phyloP scores from a whole-genome alignment of 73 alveolate genomes.

The Symbiodinium pilosum region DNA sequence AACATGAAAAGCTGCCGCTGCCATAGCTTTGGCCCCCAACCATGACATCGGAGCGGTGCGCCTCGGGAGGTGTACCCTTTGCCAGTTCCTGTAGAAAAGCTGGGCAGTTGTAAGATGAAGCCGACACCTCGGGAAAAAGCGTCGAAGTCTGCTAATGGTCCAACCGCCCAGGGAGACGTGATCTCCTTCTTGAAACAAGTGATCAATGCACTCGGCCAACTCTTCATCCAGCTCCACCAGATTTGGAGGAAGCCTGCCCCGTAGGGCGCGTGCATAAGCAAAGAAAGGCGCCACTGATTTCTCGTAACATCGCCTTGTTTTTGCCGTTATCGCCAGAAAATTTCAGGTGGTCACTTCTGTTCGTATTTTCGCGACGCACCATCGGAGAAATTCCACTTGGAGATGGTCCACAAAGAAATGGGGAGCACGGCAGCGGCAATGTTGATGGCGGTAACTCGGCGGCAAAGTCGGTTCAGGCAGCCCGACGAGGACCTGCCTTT shows the following conservation, averaged over 20 bases:
- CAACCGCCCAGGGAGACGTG: not conserved
- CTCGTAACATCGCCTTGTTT: not conserved
- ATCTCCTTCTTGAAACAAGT: not conserved
- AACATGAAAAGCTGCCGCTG: not conserved
- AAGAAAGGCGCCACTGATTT: no score
- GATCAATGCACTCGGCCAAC: not conserved
- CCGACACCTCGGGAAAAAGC: not conserved
- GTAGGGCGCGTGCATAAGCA: no score
- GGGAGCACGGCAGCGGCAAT: not conserved
- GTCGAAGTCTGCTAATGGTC: not conserved
- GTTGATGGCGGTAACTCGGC: not conserved
- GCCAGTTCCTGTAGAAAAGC: not conserved
- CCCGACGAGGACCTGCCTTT: not conserved
- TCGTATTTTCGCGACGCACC: not conserved
- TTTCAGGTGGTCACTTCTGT: no score
- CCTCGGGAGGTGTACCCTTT: not conserved
- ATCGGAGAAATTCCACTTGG: constrained; percentile 28
- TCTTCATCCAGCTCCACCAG: not conserved
- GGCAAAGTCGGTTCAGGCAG: not conserved
- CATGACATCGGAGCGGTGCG: constrained; percentile 2
- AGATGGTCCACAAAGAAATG: not conserved
- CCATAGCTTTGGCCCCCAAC: not conserved
- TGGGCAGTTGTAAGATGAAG: not conserved
- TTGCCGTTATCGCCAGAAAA: not conserved
- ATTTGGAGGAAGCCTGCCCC: not conserved